Evolutionary conservation across 768 basidiomycete species (phyloP), one percentile per base, ranked within the genome.

Genomic region (Lentinula aciculospora): DNA sequence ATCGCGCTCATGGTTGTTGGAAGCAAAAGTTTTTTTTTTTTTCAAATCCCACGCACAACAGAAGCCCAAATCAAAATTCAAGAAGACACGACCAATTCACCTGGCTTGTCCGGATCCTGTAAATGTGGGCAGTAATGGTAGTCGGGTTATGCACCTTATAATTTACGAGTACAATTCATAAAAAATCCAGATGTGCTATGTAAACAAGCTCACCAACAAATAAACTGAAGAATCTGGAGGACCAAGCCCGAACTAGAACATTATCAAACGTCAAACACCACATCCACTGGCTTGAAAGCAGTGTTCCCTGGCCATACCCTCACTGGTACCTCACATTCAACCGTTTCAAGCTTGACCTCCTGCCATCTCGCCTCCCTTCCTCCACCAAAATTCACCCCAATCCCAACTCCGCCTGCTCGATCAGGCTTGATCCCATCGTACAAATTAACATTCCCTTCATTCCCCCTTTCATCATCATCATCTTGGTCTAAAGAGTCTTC

Each of bases 301-400:
- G 92, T 95, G 71, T 92, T 94, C 44, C 92, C 92, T 10, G 94
- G 86, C 81, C 88, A 94, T 1, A 97, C 88, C 63, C 71, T 83
- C 57, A 98, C 82, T 19, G 92, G 92, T 42, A 98, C 89, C 69
- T 94, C 91, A 65, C 94, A 97, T 69, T 97, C 96, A 17, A 98
- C 93, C 59, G 86, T 90, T 79, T 98, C 94, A 25, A 88, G 78
- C 65, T 69, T 75, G 10, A 89, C 80, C 58, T 86, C 84, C 55
- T 65, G 65, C 91, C 89, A 93, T 1, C 76, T 85, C 4, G 75
- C 77, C 58, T 84, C 82, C n/a, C n/a, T 47, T 15, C 71, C 72
- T 0, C 80, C 82, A 4, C 74, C 78, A 69, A 73, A 79, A 53
- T 77, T 78, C 27, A 81, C 77, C 3, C 79, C 76, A 47, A 71